phyloP scores from a whole-genome alignment of 23 red algal species.

The Gracilaria vermiculophylla region DNA sequence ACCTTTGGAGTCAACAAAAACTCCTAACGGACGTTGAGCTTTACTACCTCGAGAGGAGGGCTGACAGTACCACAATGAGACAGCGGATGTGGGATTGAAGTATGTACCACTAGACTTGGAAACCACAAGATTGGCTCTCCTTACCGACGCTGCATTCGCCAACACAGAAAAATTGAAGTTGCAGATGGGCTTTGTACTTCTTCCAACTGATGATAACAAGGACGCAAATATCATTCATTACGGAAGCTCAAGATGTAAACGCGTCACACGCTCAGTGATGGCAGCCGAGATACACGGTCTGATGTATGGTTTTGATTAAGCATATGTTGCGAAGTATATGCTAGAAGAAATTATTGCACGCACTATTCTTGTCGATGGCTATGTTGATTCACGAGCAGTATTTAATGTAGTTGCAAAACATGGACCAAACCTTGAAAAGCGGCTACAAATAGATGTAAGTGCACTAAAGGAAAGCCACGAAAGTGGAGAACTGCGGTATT shows the following conservation, averaged over 20 bases:
- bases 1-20: too few species aligned
- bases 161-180: not conserved
- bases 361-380: not conserved
- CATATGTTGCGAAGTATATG: too few species aligned
- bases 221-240: slow-evolving; percentile 16
- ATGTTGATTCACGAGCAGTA: not conserved
- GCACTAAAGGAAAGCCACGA: slow-evolving; percentile 6
- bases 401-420: not conserved
- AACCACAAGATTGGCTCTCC: not conserved
- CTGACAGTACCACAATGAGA: too few species aligned
- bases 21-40: too few species aligned
- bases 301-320: too few species aligned
- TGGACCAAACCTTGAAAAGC: not conserved
- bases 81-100: not conserved
- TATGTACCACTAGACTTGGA: slow-evolving; percentile 8
- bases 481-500: not conserved
- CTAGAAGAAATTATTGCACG: not conserved
- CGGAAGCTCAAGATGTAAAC: not conserved
- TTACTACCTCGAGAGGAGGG: too few species aligned
- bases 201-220: not conserved
- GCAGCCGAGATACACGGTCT: not conserved
- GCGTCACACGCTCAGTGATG: slow-evolving; percentile 14
- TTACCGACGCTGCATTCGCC: slow-evolving; percentile 13
- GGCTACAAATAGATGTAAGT: too few species aligned
- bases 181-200: slow-evolving; percentile 12